Evolutionary conservation across 2,329 filamentous ascomycete genomes (phyloP).

Genomic region (Helminthosporium solani): DNA sequence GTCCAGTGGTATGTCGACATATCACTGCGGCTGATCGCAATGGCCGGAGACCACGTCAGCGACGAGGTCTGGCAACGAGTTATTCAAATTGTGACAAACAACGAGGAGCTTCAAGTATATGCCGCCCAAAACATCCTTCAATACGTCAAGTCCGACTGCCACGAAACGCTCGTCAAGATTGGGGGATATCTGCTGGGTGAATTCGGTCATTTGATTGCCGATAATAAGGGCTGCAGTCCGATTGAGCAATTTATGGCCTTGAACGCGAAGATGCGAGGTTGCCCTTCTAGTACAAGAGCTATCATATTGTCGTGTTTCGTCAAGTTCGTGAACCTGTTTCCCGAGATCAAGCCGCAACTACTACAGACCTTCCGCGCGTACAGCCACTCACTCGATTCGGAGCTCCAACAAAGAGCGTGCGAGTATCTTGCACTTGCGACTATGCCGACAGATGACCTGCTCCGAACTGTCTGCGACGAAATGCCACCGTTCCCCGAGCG

Average conservation of each 20-base stretch:
- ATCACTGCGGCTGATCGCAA: constrained; percentile 86
- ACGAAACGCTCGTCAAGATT: constrained; percentile 97
- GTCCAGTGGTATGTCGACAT: constrained; percentile 99
- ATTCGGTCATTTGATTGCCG: constrained; percentile 94
- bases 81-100: constrained; percentile 98
- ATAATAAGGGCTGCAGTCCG: constrained; percentile 86
- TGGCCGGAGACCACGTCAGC: constrained; percentile 97
- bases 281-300: constrained; percentile 83
- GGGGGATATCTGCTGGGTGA: constrained; percentile 94
- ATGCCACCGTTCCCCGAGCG: constrained; percentile 98
- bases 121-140: constrained; percentile 90
- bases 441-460: constrained; percentile 82
- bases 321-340: constrained; percentile 98
- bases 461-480: constrained; percentile 93
- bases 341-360: constrained; percentile 95
- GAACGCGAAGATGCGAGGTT: constrained; percentile 84
- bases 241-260: constrained; percentile 96
- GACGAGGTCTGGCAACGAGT: constrained; percentile 99
- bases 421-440: constrained; percentile 88
- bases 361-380: constrained; percentile 88
- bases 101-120: constrained; percentile 96
- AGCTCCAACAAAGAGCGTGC: constrained; percentile 93
- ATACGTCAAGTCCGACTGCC: constrained; percentile 92
- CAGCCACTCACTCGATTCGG: constrained; percentile 90
- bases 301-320: constrained; percentile 95